phyloP scores from a whole-genome alignment of 2,329 filamentous ascomycete species.

The Colletotrichum ledebouriae region DNA sequence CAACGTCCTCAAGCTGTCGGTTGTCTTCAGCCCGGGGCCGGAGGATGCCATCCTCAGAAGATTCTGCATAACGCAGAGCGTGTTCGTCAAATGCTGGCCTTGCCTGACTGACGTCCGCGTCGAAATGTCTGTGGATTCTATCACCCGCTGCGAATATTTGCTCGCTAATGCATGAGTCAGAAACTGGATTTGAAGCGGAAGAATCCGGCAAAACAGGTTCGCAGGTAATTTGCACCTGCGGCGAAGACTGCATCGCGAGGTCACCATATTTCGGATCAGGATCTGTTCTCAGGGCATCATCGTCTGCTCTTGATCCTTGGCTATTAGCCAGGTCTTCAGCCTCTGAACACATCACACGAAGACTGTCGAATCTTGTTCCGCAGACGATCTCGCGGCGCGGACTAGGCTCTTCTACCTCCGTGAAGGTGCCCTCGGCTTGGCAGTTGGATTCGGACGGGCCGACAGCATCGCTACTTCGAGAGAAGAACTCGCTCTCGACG shows the following conservation, averaged over 20 bases:
- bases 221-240: not conserved
- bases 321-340: not conserved
- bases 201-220: not conserved
- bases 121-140: too few relatives aligned
- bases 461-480: not conserved
- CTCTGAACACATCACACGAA: slow-evolving; percentile 4
- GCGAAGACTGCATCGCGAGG: not conserved
- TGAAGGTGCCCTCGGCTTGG: not conserved
- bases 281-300: not conserved
- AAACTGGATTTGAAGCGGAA: too few relatives aligned
- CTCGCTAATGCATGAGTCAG: too few relatives aligned
- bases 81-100: too few relatives aligned
- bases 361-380: slow-evolving; percentile 7
- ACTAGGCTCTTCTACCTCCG: not conserved
- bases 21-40: too few relatives aligned
- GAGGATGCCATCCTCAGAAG: too few relatives aligned
- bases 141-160: too few relatives aligned
- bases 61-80: too few relatives aligned
- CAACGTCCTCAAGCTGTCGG: too few relatives aligned
- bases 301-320: not conserved
- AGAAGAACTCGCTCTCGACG: not conserved
- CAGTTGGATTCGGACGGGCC: not conserved
- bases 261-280: not conserved
- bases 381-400: not conserved
- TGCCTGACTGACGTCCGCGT: too few relatives aligned